phyloP scores from a whole-genome alignment of 345 rosid species.

The Punica granatum region DNA sequence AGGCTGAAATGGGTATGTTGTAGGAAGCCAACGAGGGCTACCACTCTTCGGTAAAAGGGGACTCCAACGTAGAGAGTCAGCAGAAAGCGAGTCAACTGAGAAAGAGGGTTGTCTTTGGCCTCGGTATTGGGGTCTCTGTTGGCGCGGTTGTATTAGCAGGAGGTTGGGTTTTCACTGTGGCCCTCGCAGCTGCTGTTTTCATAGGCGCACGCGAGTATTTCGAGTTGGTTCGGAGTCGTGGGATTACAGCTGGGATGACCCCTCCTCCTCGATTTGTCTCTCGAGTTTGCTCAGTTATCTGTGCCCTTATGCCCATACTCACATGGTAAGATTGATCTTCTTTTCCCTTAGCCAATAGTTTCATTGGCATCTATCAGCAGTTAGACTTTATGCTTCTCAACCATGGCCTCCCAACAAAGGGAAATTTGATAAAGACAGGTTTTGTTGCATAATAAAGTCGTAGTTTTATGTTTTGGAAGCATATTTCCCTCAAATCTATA shows the following conservation, averaged over 20 bases:
- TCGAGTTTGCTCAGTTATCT: conserved; percentile 75
- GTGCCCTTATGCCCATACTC: conserved; percentile 72
- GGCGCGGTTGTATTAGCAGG: conserved; percentile 85
- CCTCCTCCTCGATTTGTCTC: conserved; percentile 94
- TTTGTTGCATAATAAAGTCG: no score
- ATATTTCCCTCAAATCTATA: neutral
- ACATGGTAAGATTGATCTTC: conserved; percentile 52
- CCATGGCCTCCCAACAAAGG: neutral
- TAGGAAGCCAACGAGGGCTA: conserved; percentile 38
- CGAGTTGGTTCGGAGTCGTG: conserved; percentile 74
- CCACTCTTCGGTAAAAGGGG: conserved; percentile 24
- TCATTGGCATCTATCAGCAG: no score
- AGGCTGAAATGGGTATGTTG: conserved; percentile 24
- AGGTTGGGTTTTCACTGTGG: conserved; percentile 72
- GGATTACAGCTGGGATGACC: conserved; percentile 85
- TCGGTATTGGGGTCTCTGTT: conserved; percentile 63
- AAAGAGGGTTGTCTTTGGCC: conserved; percentile 69
- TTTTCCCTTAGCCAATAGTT: conserved; percentile 3
- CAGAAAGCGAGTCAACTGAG: conserved; percentile 49
- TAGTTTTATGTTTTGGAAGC: no score
- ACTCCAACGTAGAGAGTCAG: conserved; percentile 23
- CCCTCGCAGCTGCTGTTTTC: conserved; percentile 59
- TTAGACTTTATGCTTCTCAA: neutral
- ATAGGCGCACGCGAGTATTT: conserved; percentile 76
- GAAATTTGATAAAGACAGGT: neutral